These are phyloP conservation scores for Pichia sp. DNA, from an alignment of 1,139 yeast genomes.

Conservation along the genomic window DNA sequence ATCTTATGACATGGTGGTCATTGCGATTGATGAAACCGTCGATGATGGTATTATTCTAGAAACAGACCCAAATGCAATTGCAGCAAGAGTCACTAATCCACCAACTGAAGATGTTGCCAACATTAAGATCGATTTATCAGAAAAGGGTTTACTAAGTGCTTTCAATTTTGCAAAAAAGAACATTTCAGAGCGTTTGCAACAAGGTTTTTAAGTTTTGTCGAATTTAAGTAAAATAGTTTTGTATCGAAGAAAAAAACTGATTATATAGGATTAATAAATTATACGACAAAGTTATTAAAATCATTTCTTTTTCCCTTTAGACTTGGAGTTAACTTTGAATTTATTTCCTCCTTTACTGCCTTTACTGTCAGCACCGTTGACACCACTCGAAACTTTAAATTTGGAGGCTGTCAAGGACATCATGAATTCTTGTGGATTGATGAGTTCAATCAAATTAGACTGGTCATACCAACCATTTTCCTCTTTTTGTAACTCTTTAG, in stretches of 20 bases:
- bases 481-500: slow-evolving; percentile 27
- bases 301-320: slow-evolving; percentile 9
- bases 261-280: not conserved
- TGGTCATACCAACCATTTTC: slow-evolving; percentile 67
- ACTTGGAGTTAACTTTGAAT: slow-evolving; percentile 1
- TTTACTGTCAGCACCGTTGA: slow-evolving; percentile 12
- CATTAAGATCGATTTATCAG: slow-evolving; percentile 69
- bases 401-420: slow-evolving; percentile 46
- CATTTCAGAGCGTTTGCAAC: slow-evolving; percentile 80
- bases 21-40: slow-evolving; percentile 85
- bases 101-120: slow-evolving; percentile 60
- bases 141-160: slow-evolving; percentile 81
- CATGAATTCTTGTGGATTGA: slow-evolving; percentile 50
- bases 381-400: slow-evolving; percentile 34
- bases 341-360: slow-evolving; percentile 9
- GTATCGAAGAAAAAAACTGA: too few species aligned
- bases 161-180: slow-evolving; percentile 86
- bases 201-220: slow-evolving; percentile 37
- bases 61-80: slow-evolving; percentile 80
- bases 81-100: slow-evolving; percentile 80
- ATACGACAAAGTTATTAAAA: not conserved
- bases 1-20: slow-evolving; percentile 74
- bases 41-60: slow-evolving; percentile 92
- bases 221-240: not conserved
- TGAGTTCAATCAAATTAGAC: slow-evolving; percentile 44